Percentiles rank a stretch among this genome's conserved stretches.
Evolutionary conservation across 2,329 filamentous ascomycete genomes (phyloP).

Genomic region (Aureobasidium leucospermi): DNA sequence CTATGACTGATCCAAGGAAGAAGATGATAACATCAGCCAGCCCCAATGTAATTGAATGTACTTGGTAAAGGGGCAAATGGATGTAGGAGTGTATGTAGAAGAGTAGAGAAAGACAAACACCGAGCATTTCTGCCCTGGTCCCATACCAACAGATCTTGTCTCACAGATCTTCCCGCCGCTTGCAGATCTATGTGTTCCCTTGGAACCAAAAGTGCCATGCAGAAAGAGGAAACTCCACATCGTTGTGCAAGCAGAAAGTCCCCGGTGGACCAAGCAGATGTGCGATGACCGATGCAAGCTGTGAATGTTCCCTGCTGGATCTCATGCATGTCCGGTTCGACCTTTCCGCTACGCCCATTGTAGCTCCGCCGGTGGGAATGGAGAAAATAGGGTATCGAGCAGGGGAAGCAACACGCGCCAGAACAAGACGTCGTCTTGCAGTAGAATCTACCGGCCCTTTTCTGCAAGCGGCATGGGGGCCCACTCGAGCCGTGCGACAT

Average conservation of each 20-base stretch:
- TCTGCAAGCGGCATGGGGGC: not conserved
- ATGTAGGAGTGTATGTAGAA: not conserved
- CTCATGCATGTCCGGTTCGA: constrained; percentile 11
- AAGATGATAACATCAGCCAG: not conserved
- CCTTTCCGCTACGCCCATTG: constrained; percentile 10
- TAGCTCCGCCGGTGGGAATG: not conserved
- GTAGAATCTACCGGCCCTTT: constrained; percentile 5
- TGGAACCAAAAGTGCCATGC: not conserved
- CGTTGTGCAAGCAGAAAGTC: constrained; percentile 10
- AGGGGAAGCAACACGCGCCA: not conserved
- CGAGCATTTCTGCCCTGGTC: not conserved
- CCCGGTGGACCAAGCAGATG: not conserved
- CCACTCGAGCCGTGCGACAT: constrained; percentile 6
- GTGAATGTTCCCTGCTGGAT: constrained; percentile 10
- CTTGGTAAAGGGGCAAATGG: not conserved
- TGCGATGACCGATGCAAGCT: not conserved
- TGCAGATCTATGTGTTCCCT: constrained; percentile 8
- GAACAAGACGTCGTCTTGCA: constrained; percentile 1
- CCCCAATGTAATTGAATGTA: not conserved
- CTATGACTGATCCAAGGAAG: not conserved
- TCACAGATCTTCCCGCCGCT: constrained; percentile 11
- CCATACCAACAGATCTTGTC: constrained; percentile 9
- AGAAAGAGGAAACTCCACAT: constrained; percentile 8
- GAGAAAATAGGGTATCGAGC: not conserved
- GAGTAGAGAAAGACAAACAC: not conserved